Base-by-base conservation (phyloP, 2,329 filamentous ascomycete genomes). In the Sclerotiophoma versabilis region DNA sequence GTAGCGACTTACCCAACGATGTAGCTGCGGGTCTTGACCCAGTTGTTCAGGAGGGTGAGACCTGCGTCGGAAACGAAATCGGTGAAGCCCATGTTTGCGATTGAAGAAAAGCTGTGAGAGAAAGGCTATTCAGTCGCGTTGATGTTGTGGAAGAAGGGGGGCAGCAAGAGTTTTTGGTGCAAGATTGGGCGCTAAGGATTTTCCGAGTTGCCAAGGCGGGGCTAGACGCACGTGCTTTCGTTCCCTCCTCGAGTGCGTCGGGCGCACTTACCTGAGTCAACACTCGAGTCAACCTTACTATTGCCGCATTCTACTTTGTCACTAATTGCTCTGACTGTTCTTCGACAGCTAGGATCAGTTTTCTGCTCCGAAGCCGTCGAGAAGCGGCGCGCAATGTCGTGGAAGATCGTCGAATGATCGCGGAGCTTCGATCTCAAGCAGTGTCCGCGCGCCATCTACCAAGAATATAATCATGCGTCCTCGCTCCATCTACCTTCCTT, bases 1-100 rank as follows among this genome's bases (percentile, higher is more conserved):
- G 68, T 64, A 64, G 63, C 60, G 63, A 86, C 90, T 76, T 88
- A 93, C 90, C 90, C 90, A 80, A 88, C 81, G 73, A 93, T 87
- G 83, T 93, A 93, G 80, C 87, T 90, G 75, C 88, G 86, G 74
- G 87, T 90, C 76, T 82, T 83, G 75, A 89, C 81, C 86, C 86
- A 91, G 81, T 78, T 84, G 82, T 91, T 87, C 70, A 91, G 85
- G 71, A 87, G 85, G 71, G 83, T 81, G 59, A 87, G 79, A 74
- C 87, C 87, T 79, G 85, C 79, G 75, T 88, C 86, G 75, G 84
- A 82, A 69, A 86, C 74, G 70, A 90, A 80, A 76, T 89, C 86
- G 76, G 83, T 80, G 83, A 89, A 89, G 77, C 87, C 87, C 87
- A 90, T 90, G 70, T 73, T 84, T 68, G 64, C 57, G 53, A 50